These are phyloP conservation scores for Uronychia setigera DNA, from an alignment of 73 alveolate species.

Conservation along the genomic window DNA sequence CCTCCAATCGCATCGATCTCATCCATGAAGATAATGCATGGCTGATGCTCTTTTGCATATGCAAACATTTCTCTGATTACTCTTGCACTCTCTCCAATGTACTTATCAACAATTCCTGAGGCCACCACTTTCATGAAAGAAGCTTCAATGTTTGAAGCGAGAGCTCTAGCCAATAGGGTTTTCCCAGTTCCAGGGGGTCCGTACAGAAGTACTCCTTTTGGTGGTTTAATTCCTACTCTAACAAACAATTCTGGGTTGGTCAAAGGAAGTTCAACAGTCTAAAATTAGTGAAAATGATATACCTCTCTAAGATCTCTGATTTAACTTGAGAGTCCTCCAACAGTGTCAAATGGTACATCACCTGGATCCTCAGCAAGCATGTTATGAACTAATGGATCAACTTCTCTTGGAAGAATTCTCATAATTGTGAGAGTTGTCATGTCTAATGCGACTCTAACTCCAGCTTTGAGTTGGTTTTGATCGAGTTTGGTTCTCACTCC, in stretches of 20 bases:
- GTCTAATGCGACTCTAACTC: constrained; percentile 89
- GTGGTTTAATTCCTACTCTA: constrained; percentile 99
- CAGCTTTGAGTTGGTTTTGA: constrained; percentile 79
- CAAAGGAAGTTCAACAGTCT: constrained; percentile 98
- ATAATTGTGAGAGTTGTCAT: constrained; percentile 98
- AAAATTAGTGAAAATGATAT: background rate
- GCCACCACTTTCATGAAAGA: constrained; percentile 98
- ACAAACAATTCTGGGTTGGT: constrained; percentile 98
- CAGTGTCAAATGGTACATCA: constrained; percentile 89
- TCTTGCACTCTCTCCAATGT: constrained; percentile 99
- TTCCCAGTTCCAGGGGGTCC: constrained; percentile 99
- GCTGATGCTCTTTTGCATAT: constrained; percentile 98
- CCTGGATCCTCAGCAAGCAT: constrained; percentile 99
- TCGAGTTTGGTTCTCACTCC: constrained; percentile 96
- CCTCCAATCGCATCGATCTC: constrained; percentile 99
- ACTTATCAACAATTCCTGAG: constrained; percentile 98
- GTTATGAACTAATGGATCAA: constrained; percentile 98
- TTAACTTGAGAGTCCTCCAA: constrained; percentile 98
- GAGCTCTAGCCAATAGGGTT: constrained; percentile 98
- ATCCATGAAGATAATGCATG: constrained; percentile 96
- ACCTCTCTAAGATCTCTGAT: constrained; percentile 95
- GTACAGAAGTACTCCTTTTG: constrained; percentile 98
- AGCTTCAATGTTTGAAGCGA: constrained; percentile 97
- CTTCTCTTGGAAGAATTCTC: constrained; percentile 98
- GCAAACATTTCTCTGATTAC: constrained; percentile 99